Percentiles rank a stretch among this genome's conserved stretches.
Evolutionary conservation across 1,284 basidiomycete genomes (phyloP).

Genomic region (Cutaneotrichosporon cavernicola): DNA sequence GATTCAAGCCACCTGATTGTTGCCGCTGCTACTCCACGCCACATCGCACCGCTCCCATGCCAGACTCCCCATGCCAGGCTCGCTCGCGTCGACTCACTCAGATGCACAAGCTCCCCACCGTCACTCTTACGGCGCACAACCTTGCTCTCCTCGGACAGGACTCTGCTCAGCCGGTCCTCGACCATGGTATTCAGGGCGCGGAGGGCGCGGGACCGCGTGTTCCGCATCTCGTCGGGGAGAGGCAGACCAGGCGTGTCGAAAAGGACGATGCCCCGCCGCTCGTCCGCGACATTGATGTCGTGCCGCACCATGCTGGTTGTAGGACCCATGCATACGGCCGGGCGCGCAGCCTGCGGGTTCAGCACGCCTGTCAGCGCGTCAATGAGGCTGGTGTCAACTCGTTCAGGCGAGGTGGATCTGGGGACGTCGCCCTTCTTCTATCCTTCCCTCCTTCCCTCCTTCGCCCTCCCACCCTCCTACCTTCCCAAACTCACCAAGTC

Average conservation of each 20-base stretch:
- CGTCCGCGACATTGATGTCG: constrained; percentile 11
- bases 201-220: constrained; percentile 31
- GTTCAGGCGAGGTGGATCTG: constrained; percentile 6
- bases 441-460: neutral
- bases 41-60: neutral
- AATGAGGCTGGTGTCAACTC: constrained; percentile 19
- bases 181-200: constrained; percentile 37
- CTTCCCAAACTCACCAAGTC: constrained; percentile 34
- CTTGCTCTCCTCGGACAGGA: constrained; percentile 44
- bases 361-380: constrained; percentile 23
- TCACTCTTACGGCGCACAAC: constrained; percentile 38
- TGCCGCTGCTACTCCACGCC: no score
- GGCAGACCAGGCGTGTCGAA: constrained; percentile 49
- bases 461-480: neutral
- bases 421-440: constrained; percentile 27
- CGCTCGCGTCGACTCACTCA: constrained; percentile 32
- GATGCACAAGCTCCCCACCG: constrained; percentile 44
- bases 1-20: neutral
- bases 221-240: neutral
- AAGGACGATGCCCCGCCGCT: constrained; percentile 18
- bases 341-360: constrained; percentile 14
- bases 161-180: constrained; percentile 42
- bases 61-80: neutral
- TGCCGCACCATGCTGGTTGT: constrained; percentile 22
- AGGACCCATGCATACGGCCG: constrained; percentile 9